Evolutionary conservation across 345 rosid genomes (phyloP), one percentile per base, ranked within the genome.

Genomic region (Linum trigynum): DNA sequence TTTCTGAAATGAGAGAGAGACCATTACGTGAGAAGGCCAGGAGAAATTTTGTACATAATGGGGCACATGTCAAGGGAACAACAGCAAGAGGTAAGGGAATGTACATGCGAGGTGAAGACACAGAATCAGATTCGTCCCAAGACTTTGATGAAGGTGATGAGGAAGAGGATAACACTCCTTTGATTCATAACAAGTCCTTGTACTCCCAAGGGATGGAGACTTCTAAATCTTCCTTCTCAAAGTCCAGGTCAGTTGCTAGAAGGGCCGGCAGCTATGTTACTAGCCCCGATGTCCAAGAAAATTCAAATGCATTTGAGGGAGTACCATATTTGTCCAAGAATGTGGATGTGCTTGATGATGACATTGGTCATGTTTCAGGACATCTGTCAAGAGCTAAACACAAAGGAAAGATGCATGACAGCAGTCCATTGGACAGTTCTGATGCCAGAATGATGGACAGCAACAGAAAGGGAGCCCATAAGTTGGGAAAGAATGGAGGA

Each of bases 91-190:
- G 81, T 64, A 78, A 72, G 53, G 80, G 78, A 75, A 63, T 73
- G 74, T 65, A 68, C 64, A 55, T 35, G 53, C 77, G 68, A 77
- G 77, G 75, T 61, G 92, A 92, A 71, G 97, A 86, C 72, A 90
- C 97, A 38, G 96, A 92, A 70, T 85, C 96, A 3, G 96, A 90
- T 67, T 86, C 98, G 23, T 85, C 91, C 7, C 89, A 84, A 50
- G 83, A 80, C 50, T 81, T 70, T 66, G 77, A 77, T 72, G 77
- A 84, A n/a, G 83, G 82, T 35, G 92, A 81, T 48, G 53, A 48
- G 53, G 53, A 48, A n/a, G 92, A 83, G 39, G 77, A 55, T 65
- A 64, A 74, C 80, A 81, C 76, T 70, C 83, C 75, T 74, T 71
- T 80, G 59, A 65, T 71, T 72, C 77, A 83, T 70, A 82, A 79